Percentiles rank a stretch among this genome's conserved stretches.
phyloP scores from a whole-genome alignment of 2,329 filamentous ascomycete species.

The Tolypocladium cylindrosporum region DNA sequence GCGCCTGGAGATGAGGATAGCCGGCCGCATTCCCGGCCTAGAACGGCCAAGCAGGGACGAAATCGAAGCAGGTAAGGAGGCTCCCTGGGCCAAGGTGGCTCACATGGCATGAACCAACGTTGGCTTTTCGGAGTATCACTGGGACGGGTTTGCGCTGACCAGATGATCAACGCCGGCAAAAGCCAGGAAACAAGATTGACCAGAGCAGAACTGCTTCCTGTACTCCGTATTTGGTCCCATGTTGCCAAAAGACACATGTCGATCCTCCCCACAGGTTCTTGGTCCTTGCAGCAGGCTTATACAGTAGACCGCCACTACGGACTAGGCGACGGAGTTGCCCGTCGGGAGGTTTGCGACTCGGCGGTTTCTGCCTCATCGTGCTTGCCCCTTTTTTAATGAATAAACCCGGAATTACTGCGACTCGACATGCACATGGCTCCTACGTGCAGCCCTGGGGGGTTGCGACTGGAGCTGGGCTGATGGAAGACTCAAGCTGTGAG shows the following conservation, averaged over 20 bases:
- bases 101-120: background rate
- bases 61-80: background rate
- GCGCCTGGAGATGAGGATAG: background rate
- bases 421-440: too few species aligned
- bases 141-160: background rate
- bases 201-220: too few species aligned
- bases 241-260: background rate
- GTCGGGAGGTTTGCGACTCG: background rate
- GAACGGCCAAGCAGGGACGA: too few species aligned
- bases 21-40: background rate
- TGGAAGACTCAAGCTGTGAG: too few species aligned
- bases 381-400: background rate
- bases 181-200: background rate
- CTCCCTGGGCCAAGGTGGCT: background rate
- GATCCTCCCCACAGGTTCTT: background rate
- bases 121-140: too few species aligned
- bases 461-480: too few species aligned
- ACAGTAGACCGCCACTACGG: background rate
- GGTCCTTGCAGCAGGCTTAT: background rate
- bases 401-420: too few species aligned
- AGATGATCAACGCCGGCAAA: background rate
- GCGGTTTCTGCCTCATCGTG: background rate
- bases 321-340: background rate
- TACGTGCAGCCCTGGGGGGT: too few species aligned
- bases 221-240: too few species aligned